Evolutionary conservation across 2,329 filamentous ascomycete genomes (phyloP), one percentile per base, ranked within the genome.

Genomic region (Colletotrichum destructivum): DNA sequence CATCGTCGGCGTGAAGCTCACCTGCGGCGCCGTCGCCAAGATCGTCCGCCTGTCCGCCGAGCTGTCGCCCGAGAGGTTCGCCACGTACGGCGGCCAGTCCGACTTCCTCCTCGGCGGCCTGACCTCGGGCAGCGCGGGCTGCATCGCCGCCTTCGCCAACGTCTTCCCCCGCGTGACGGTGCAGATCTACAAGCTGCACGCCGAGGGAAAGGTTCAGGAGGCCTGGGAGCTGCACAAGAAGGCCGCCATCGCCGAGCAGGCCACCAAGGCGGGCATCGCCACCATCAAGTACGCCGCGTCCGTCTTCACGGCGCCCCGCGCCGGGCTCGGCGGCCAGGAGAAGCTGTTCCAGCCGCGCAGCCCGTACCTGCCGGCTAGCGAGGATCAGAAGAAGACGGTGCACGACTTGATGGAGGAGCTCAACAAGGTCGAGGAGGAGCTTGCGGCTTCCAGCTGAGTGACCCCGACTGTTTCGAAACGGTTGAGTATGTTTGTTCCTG

Each of bases 1-100:
- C 69, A 86, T 92, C 54, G 89, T 92, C 23, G 90, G 90, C 38
- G 88, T 91, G 21, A 92, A 92, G 78, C 82, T 93, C 72, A 92
- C 90, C 15, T 92, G 90, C 80, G 90, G 91, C 16, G 90, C 89
- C 75, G 92, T 93, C 40, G 92, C 90, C 70, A 94, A 94, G 81
- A 87, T 94, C 62, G 89, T 90, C 3, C 85, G 92, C 8, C 85
- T 94, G 3, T 78, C 81, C 7, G 84, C 83, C 16, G 79, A 84
- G 73, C 81, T 92, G 68, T 79, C 85, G 0, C 79, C 86, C 0
- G 84, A 88, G 3, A 79, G 85, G 13, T 95, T 95, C 77, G 88
- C 91, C 1, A 88, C 90, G 0, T 94, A 90, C 76, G 92, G 91
- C 1, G 93, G 93, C 0, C 92, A 94, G 81, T 90, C 89, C 1